phyloP scores from a whole-genome alignment of 2,329 filamentous ascomycete species.

The Ceratocystiopsis minuta region DNA sequence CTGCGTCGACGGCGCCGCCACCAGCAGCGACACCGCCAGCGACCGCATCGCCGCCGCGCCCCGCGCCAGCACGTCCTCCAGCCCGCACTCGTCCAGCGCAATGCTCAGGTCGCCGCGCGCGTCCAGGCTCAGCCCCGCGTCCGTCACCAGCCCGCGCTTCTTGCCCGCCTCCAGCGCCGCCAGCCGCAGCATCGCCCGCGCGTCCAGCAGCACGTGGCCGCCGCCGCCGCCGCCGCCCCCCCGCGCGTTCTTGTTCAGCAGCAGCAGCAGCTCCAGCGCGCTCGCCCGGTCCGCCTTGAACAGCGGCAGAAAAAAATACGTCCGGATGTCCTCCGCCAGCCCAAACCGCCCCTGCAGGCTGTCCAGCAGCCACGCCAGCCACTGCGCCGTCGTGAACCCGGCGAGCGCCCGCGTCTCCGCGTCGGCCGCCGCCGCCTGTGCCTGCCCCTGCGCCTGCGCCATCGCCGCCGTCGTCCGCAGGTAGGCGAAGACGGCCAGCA shows the following conservation, averaged over 20 bases:
- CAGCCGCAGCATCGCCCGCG: constrained; percentile 41
- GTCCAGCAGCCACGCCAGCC: constrained; percentile 38
- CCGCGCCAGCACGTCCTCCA: constrained; percentile 35
- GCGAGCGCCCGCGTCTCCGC: too few species aligned
- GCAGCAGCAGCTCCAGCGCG: constrained; percentile 38
- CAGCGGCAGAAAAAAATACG: constrained; percentile 43
- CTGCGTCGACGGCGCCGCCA: constrained; percentile 57
- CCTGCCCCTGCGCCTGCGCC: not conserved
- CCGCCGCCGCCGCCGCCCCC: too few species aligned
- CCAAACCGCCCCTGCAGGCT: constrained; percentile 29
- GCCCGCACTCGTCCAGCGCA: constrained; percentile 22
- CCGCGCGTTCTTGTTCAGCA: constrained; percentile 22
- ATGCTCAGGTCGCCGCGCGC: constrained; percentile 10
- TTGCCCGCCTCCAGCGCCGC: constrained; percentile 54
- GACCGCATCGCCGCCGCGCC: constrained; percentile 50
- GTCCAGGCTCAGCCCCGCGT: constrained; percentile 23
- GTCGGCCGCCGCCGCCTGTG: too few species aligned
- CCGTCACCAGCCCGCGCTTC: constrained; percentile 49
- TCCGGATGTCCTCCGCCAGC: constrained; percentile 44
- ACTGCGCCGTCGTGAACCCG: constrained; percentile 13
- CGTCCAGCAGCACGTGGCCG: constrained; percentile 14
- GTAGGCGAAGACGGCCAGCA: constrained; percentile 36
- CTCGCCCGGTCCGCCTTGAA: constrained; percentile 39
- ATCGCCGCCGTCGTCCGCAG: constrained; percentile 18
- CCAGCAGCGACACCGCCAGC: constrained; percentile 64